Percentiles rank a stretch among this genome's conserved stretches.
Evolutionary conservation across 2,329 filamentous ascomycete species (phyloP).

Genomic region (Arthrobotrys conoides): DNA sequence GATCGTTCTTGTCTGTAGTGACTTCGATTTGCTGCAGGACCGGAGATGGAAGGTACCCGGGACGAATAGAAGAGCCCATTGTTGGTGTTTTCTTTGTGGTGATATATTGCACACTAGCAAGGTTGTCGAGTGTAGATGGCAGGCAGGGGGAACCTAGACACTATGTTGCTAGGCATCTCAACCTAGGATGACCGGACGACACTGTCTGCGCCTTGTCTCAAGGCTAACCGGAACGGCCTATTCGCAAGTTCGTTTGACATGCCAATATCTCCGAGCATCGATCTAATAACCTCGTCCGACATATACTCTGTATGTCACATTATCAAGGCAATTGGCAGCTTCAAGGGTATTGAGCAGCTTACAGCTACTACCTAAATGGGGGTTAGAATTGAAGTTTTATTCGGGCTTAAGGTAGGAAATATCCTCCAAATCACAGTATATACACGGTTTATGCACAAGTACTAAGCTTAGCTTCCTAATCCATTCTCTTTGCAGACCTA

Average conservation of each 20-base stretch:
- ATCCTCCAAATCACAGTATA: too few species aligned
- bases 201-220: too few species aligned
- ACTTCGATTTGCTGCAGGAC: constrained; percentile 44
- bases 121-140: neutral
- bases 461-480: too few species aligned
- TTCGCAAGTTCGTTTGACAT: neutral
- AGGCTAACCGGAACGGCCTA: neutral
- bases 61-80: neutral
- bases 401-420: too few species aligned
- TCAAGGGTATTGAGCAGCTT: too few species aligned
- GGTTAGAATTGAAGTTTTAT: too few species aligned
- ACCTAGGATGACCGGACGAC: neutral
- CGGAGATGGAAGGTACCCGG: constrained; percentile 1
- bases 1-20: constrained; percentile 32
- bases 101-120: neutral
- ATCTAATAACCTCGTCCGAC: neutral
- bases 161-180: constrained; percentile 1
- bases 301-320: neutral
- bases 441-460: too few species aligned
- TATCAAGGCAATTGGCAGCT: too few species aligned
- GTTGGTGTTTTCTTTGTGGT: neutral
- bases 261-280: neutral
- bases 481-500: too few species aligned
- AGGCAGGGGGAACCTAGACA: neutral
- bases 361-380: neutral